Percentiles rank a stretch among this genome's conserved stretches.
These are phyloP conservation scores for Aphanomyces euteiches DNA, from an alignment of 352 stramenopile genomes.

Conservation along the genomic window DNA sequence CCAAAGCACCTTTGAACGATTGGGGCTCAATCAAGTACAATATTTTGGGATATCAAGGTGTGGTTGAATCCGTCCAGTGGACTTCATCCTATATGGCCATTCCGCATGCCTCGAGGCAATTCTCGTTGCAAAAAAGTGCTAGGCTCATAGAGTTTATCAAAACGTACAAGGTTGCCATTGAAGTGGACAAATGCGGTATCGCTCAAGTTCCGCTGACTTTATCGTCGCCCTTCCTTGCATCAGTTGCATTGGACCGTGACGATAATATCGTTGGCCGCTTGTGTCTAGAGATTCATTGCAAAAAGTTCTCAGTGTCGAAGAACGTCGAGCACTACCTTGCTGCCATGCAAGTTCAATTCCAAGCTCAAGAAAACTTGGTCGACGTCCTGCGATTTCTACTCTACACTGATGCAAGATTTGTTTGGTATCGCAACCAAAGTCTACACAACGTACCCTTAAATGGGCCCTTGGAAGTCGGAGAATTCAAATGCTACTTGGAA, in stretches of 20 bases:
- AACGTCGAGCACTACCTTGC: too few species aligned
- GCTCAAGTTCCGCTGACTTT: too few species aligned
- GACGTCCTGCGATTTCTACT: not conserved
- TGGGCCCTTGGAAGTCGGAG: too few species aligned
- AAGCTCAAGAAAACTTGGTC: too few species aligned
- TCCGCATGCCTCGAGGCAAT: not conserved
- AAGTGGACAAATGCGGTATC: too few species aligned
- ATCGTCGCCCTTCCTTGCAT: too few species aligned
- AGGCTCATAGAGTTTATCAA: not conserved
- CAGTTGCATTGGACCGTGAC: too few species aligned
- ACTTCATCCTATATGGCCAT: not conserved
- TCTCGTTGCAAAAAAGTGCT: not conserved
- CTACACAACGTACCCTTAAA: not conserved
- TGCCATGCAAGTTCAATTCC: too few species aligned
- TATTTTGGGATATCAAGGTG: not conserved
- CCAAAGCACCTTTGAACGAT: not conserved
- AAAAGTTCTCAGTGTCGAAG: too few species aligned
- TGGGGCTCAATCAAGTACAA: not conserved
- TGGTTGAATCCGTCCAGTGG: not conserved
- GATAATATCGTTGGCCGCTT: too few species aligned
- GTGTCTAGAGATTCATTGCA: too few species aligned
- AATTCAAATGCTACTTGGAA: too few species aligned
- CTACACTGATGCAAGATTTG: not conserved
- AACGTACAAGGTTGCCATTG: not conserved
- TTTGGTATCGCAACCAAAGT: not conserved